Conservation (phyloP, 1,139 yeast species). For the Hemisphaericaspora xylanilytica region DNA sequence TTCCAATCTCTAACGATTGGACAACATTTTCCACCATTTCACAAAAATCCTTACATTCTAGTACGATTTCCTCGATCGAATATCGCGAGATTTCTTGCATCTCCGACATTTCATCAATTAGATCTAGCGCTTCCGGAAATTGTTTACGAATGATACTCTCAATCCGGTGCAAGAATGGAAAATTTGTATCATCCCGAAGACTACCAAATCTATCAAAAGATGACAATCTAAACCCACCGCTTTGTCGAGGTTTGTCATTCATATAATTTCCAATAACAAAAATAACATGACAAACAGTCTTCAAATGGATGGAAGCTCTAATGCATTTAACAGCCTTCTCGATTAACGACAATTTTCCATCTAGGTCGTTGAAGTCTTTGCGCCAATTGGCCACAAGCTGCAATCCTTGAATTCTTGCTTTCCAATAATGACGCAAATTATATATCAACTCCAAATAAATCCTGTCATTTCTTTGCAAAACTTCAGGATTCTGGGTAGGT, state of each 20-base stretch:
- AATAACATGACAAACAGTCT: conserved; percentile 69
- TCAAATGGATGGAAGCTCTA: conserved; percentile 56
- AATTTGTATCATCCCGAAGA: conserved; percentile 73
- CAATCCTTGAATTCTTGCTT: conserved; percentile 71
- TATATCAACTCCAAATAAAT: conserved; percentile 69
- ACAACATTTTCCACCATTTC: conserved; percentile 65
- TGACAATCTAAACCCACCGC: conserved; percentile 72
- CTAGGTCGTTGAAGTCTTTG: conserved; percentile 68
- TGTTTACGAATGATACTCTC: conserved; percentile 70
- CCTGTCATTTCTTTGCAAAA: conserved; percentile 74
- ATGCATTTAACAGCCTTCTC: conserved; percentile 66
- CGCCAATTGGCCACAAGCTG: conserved; percentile 59
- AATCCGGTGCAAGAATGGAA: conserved; percentile 77
- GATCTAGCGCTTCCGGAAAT: conserved; percentile 62
- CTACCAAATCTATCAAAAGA: conserved; percentile 74
- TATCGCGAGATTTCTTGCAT: conserved; percentile 60
- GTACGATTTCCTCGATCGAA: conserved; percentile 64
- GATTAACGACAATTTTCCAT: conserved; percentile 55
- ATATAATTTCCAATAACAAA: conserved; percentile 80
- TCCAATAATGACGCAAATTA: conserved; percentile 78
- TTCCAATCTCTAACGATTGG: conserved; percentile 70
- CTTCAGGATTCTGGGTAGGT: conserved; percentile 74
- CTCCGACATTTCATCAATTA: conserved; percentile 58
- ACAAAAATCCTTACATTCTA: conserved; percentile 59
- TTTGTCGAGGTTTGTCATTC: conserved; percentile 79